Conservation (phyloP, 2,329 filamentous ascomycete genomes). For the Fusarium redolens region DNA sequence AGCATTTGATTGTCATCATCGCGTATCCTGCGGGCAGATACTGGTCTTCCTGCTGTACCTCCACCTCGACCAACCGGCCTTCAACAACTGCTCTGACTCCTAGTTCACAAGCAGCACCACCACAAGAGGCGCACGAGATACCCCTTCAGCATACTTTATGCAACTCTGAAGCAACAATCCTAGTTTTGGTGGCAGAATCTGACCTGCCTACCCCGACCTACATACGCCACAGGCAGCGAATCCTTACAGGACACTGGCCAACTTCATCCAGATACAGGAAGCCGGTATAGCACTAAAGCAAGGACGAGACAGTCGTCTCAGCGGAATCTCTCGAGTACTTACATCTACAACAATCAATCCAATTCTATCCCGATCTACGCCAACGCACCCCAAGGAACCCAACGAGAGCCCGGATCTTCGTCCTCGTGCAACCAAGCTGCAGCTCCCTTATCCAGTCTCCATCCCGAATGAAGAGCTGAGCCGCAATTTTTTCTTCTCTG, state of each 20-base stretch:
- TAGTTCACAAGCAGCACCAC: constrained; percentile 32
- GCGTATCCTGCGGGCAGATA: constrained; percentile 23
- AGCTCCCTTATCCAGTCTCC: constrained; percentile 30
- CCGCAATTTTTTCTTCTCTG: constrained; percentile 31
- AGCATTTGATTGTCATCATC: constrained; percentile 13
- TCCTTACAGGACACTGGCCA: constrained; percentile 23
- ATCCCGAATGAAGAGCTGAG: constrained; percentile 36
- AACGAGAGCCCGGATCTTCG: constrained; percentile 30
- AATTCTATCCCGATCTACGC: constrained; percentile 30
- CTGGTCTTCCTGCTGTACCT: constrained; percentile 36
- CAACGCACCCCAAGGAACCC: constrained; percentile 37
- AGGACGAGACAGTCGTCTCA: constrained; percentile 22
- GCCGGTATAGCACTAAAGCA: constrained; percentile 25
- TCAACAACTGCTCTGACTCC: constrained; percentile 24
- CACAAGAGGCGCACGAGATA: constrained; percentile 38
- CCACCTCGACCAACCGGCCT: constrained; percentile 35
- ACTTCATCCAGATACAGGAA: constrained; percentile 17
- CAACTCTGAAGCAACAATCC: constrained; percentile 31
- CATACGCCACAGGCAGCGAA: constrained; percentile 33
- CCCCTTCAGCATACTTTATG: constrained; percentile 39
- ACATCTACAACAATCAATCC: constrained; percentile 25
- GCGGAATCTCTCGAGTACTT: constrained; percentile 14
- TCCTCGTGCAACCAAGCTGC: constrained; percentile 40
- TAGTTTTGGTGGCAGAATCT: constrained; percentile 34
- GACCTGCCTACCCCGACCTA: constrained; percentile 32